Evolutionary conservation across 441 rosid species (phyloP).

Genomic region (Jatropha podagrica): DNA sequence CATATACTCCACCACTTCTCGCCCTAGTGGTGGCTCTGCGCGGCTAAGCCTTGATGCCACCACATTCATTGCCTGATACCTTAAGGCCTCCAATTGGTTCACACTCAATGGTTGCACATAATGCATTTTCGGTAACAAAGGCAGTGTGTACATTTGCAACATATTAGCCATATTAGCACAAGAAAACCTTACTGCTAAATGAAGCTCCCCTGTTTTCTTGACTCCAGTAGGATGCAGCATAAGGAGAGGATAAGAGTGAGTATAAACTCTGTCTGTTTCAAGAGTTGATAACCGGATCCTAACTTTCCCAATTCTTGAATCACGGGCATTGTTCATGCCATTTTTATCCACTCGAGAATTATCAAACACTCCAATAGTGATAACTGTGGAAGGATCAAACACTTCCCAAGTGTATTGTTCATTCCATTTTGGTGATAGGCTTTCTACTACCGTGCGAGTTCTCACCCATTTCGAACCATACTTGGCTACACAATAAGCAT

Average conservation of each 20-base stretch:
- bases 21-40: slow-evolving; percentile 49
- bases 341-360: slow-evolving; percentile 40
- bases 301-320: slow-evolving; percentile 48
- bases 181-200: slow-evolving; percentile 33
- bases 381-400: slow-evolving; percentile 53
- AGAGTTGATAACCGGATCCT: slow-evolving; percentile 52
- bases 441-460: slow-evolving; percentile 44
- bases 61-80: slow-evolving; percentile 35
- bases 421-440: slow-evolving; percentile 50
- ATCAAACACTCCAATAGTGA: slow-evolving; percentile 55
- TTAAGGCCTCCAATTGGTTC: slow-evolving; percentile 29
- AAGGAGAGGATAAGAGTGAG: slow-evolving; percentile 48
- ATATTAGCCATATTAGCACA: slow-evolving; percentile 31
- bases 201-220: slow-evolving; percentile 35
- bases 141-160: slow-evolving; percentile 32
- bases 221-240: slow-evolving; percentile 33
- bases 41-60: slow-evolving; percentile 30
- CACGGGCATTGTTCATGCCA: slow-evolving; percentile 22
- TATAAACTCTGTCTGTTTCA: slow-evolving; percentile 46
- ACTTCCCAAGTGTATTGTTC: slow-evolving; percentile 72
- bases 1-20: slow-evolving; percentile 61
- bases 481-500: slow-evolving; percentile 55
- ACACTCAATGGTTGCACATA: slow-evolving; percentile 32
- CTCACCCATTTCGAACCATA: slow-evolving; percentile 57
- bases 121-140: slow-evolving; percentile 34